Base-by-base conservation (phyloP, 306 rosid genomes). In the Prosopis cineraria region DNA sequence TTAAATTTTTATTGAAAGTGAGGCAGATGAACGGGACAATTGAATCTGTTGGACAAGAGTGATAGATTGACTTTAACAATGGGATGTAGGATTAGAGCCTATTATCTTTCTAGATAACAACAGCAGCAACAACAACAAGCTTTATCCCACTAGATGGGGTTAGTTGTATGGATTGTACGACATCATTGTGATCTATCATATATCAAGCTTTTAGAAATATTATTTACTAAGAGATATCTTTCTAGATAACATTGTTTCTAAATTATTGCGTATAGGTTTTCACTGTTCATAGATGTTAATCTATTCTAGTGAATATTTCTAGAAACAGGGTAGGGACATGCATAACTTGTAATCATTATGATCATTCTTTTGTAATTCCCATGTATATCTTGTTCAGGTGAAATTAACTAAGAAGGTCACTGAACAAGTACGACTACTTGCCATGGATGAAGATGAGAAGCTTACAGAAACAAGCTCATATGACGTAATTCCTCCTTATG, bases 361-460 rank as follows among this genome's bases (percentile, higher is more conserved):
- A 17, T 65, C 48, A 79, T 59, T 55, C 52, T 74, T 66, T 66
- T 79, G 75, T 34, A 67, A 65, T 71, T 78, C 66, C 33, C 52
- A 24, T 74, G 29, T 33, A 12, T 75, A 7, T 78, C 37, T 72
- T 55, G 68, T 44, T 53, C 52, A 95, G 99, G 96, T 90, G 52
- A 78, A 84, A 83, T 80, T 95, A 86, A 95, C 97, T 13, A 95
- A 87, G 90, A 95, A 93, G 88, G 99, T 95, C 68, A 95, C 99
- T 10, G 96, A 95, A 88, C 99, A 95, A 95, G 98, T 95, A 62
- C 81, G 91, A 73, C 74, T 88, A 78, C 96, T 93, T 80, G 96
- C 99, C 40, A 86, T 86, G 72, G 93, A 90, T 70, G 98, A 95
- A 85, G 84, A 86, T 76, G 95, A 94, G 79, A 84, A 89, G 79